phyloP scores from a whole-genome alignment of 768 basidiomycete species.

The Trametes villosa region DNA sequence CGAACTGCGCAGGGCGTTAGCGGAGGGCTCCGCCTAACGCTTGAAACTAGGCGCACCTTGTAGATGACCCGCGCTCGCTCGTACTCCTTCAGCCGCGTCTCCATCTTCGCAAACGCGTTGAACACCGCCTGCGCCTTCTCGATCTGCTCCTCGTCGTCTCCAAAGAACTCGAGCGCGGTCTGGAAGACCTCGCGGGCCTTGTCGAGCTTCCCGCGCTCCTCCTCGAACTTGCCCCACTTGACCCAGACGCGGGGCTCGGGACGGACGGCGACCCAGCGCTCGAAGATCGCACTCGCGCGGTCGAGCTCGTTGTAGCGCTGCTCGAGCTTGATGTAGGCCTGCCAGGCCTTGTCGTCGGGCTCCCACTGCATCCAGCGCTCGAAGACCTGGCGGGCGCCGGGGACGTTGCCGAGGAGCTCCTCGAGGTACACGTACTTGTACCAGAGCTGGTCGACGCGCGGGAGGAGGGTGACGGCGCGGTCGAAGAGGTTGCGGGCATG shows the following conservation, averaged over 20 bases:
- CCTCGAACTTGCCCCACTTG: conserved; percentile 68
- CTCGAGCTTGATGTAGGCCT: conserved; percentile 99
- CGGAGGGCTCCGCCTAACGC: too few species aligned
- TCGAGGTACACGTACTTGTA: conserved; percentile 99
- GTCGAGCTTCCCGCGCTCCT: conserved; percentile 62
- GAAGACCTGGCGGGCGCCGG: conserved; percentile 96
- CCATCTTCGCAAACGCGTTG: conserved; percentile 95
- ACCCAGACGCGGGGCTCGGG: conserved; percentile 69
- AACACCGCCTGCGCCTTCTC: conserved; percentile 91
- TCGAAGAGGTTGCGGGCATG: conserved; percentile 97
- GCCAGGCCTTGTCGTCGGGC: conserved; percentile 99
- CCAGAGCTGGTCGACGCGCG: conserved; percentile 96
- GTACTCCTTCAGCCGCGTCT: conserved; percentile 93
- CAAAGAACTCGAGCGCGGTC: conserved; percentile 67
- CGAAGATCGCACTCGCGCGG: conserved; percentile 90
- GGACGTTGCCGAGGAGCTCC: conserved; percentile 93
- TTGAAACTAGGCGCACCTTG: conserved; percentile 59
- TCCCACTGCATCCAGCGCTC: conserved; percentile 99
- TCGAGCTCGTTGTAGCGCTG: conserved; percentile 91
- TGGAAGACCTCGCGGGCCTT: conserved; percentile 71
- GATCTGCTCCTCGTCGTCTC: conserved; percentile 64
- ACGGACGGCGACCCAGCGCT: conserved; percentile 82
- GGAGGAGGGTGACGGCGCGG: conserved; percentile 94
- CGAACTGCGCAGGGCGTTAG: conserved; percentile 63
- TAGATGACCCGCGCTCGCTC: conserved; percentile 97